phyloP scores from a whole-genome alignment of 2,329 filamentous ascomycete genomes.

The Tolypocladium pustulatum region DNA sequence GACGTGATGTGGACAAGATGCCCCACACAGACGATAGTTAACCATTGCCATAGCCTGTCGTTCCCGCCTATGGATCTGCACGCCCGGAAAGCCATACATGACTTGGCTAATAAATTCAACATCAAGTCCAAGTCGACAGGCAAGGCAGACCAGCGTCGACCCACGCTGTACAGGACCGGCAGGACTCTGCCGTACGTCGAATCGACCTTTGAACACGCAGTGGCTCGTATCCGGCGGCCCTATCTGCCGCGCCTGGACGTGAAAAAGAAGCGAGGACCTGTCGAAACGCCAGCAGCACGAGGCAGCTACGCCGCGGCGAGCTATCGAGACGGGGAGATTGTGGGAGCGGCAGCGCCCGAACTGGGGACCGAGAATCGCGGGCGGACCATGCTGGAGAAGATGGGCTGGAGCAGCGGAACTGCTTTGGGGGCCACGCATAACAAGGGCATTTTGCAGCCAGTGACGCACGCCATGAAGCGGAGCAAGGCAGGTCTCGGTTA shows the following conservation, averaged over 20 bases:
- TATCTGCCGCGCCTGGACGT: constrained; percentile 45
- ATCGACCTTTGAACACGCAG: constrained; percentile 37
- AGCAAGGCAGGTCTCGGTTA: constrained; percentile 75
- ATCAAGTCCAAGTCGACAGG: constrained; percentile 80
- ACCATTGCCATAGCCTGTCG: constrained; percentile 41
- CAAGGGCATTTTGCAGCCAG: constrained; percentile 78
- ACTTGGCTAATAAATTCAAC: constrained; percentile 62
- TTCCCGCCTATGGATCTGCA: constrained; percentile 78
- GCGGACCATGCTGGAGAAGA: constrained; percentile 82
- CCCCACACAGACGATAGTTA: background rate
- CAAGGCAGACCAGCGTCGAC: constrained; percentile 60
- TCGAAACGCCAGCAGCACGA: constrained; percentile 15
- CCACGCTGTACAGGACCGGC: constrained; percentile 64
- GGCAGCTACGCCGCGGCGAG: constrained; percentile 19
- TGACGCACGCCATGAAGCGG: constrained; percentile 79
- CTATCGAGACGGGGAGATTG: constrained; percentile 77
- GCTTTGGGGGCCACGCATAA: constrained; percentile 73
- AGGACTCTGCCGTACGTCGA: constrained; percentile 53
- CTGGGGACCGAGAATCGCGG: constrained; percentile 76
- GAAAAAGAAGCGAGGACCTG: constrained; percentile 20
- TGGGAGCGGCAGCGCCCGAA: constrained; percentile 77
- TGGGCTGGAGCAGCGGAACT: constrained; percentile 89
- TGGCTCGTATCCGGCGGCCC: constrained; percentile 35
- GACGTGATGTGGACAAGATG: background rate
- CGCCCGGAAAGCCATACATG: constrained; percentile 69